These are phyloP conservation scores for Aotearoamyces nothofagi DNA, from an alignment of 2,329 filamentous ascomycete genomes.

Conservation along the genomic window DNA sequence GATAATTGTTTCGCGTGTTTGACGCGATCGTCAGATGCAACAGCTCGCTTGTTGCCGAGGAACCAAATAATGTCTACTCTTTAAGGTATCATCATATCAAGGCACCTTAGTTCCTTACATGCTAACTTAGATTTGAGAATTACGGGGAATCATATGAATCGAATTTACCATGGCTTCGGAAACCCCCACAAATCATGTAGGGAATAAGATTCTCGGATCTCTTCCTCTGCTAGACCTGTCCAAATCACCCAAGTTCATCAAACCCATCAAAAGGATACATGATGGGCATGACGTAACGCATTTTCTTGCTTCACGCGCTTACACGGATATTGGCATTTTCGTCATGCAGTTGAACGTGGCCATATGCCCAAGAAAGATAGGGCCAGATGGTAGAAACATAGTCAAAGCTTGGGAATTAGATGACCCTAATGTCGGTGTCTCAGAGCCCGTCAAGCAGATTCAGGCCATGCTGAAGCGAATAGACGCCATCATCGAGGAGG, in stretches of 20 bases:
- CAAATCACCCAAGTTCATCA: slow-evolving; percentile 40
- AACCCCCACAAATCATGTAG: too few relatives aligned
- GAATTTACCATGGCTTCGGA: too few relatives aligned
- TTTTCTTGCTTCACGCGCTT: slow-evolving; percentile 71
- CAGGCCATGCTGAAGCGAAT: slow-evolving; percentile 51
- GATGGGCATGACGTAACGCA: slow-evolving; percentile 66
- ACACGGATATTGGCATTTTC: slow-evolving; percentile 76
- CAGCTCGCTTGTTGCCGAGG: too few relatives aligned
- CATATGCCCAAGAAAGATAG: slow-evolving; percentile 54
- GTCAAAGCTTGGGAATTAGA: slow-evolving; percentile 35
- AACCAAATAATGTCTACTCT: too few relatives aligned
- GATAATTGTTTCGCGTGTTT: too few relatives aligned
- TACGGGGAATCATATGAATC: too few relatives aligned
- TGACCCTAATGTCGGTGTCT: slow-evolving; percentile 25
- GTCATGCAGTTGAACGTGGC: slow-evolving; percentile 80
- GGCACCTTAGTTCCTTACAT: too few relatives aligned
- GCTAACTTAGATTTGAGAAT: too few relatives aligned
- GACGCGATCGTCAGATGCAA: too few relatives aligned
- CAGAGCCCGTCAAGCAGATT: slow-evolving; percentile 39
- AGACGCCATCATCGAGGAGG: slow-evolving; percentile 54
- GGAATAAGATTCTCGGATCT: too few relatives aligned
- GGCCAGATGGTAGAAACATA: slow-evolving; percentile 21
- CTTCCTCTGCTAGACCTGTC: slow-evolving; percentile 29
- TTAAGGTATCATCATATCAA: too few relatives aligned
- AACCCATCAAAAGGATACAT: slow-evolving; percentile 69